These are phyloP conservation scores for Cunninghamia lanceolata DNA, from an alignment of 75 land plant genomes.

Conservation along the genomic window DNA sequence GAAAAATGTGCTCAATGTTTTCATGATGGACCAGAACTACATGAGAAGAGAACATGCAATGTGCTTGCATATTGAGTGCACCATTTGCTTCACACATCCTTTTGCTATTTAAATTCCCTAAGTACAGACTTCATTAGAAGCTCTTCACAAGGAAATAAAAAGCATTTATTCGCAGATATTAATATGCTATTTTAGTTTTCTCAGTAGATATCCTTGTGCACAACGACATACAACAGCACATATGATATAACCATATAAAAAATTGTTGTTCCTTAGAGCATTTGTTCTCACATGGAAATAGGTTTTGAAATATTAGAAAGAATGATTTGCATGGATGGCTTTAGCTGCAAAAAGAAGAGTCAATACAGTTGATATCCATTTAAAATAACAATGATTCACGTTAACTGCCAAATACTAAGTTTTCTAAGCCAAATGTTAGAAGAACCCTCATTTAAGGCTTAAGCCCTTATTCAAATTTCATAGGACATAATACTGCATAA, in stretches of 20 bases:
- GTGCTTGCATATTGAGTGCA: neutral
- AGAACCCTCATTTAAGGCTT: neutral
- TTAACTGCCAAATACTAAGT: neutral
- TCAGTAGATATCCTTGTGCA: neutral
- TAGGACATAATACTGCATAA: neutral
- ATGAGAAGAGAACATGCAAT: neutral
- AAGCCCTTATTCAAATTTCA: neutral
- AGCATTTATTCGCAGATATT: neutral
- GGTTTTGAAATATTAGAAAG: neutral
- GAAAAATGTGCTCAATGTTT: neutral
- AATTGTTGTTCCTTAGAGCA: neutral
- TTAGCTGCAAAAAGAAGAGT: neutral
- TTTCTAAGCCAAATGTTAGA: neutral
- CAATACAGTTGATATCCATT: neutral
- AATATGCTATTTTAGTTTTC: neutral
- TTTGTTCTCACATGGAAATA: neutral
- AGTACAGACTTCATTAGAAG: neutral
- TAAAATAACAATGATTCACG: neutral
- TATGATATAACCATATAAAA: neutral
- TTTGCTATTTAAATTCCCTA: neutral
- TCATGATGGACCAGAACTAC: neutral
- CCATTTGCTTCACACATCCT: neutral
- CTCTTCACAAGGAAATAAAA: conserved; percentile 1
- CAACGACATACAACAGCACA: neutral
- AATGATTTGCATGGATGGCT: neutral